Conservation (phyloP, 176 grass and related monocot species). For the Paspalum vaginatum region DNA sequence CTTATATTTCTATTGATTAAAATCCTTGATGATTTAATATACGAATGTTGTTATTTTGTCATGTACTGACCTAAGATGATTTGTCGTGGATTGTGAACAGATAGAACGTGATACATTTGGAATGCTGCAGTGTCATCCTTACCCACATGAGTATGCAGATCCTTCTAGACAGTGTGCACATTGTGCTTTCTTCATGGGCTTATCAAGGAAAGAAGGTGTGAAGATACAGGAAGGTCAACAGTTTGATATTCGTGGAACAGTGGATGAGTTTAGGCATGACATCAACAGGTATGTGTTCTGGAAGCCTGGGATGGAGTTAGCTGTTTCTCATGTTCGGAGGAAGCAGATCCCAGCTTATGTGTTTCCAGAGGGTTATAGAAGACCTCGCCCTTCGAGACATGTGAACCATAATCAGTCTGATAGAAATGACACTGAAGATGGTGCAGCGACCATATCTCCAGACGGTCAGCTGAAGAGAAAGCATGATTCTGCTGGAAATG, state of each 20-base stretch:
- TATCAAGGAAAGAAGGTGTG: constrained; percentile 89
- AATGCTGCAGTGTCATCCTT: constrained; percentile 95
- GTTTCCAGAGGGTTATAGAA: constrained; percentile 86
- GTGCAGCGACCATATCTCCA: constrained; percentile 26
- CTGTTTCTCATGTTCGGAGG: constrained; percentile 92
- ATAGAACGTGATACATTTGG: constrained; percentile 95
- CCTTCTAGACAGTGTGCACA: constrained; percentile 73
- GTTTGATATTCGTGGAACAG: constrained; percentile 96
- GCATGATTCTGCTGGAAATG: constrained; percentile 31
- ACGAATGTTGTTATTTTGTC: not conserved
- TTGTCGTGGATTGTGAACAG: constrained; percentile 42
- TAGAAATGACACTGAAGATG: constrained; percentile 52
- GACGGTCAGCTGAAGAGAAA: constrained; percentile 51
- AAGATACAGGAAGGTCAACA: constrained; percentile 93
- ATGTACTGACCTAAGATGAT: constrained; percentile 15
- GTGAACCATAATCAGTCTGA: constrained; percentile 48
- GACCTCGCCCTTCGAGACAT: constrained; percentile 54
- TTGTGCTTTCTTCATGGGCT: constrained; percentile 98
- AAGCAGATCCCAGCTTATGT: constrained; percentile 88
- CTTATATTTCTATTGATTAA: not conserved
- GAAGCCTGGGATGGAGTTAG: constrained; percentile 94
- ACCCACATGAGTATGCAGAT: constrained; percentile 85
- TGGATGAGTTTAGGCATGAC: constrained; percentile 86
- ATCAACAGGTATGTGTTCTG: constrained; percentile 88
- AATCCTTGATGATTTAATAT: not conserved